Conservation (phyloP, 2,329 filamentous ascomycete species). For the Aspergillus tamarii region DNA sequence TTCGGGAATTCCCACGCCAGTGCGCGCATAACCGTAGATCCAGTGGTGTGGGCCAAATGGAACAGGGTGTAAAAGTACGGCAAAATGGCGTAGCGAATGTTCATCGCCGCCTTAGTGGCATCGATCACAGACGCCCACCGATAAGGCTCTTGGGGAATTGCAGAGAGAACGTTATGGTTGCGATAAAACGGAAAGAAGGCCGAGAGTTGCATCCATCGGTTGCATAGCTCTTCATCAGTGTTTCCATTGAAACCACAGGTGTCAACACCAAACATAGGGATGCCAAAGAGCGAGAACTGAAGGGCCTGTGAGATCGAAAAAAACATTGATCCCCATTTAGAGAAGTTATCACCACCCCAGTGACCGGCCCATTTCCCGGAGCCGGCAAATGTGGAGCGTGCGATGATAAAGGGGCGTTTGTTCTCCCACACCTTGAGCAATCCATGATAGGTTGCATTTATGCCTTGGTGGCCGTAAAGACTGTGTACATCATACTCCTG, state of each 20-base stretch:
- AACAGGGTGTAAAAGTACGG: constrained; percentile 79
- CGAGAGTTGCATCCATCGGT: constrained; percentile 72
- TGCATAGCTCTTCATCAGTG: constrained; percentile 69
- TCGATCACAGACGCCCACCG: constrained; percentile 67
- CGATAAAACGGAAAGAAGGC: constrained; percentile 80
- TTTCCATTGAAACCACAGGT: constrained; percentile 73
- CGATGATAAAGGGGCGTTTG: constrained; percentile 82
- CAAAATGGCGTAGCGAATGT: constrained; percentile 70
- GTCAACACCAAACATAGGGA: constrained; percentile 76
- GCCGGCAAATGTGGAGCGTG: constrained; percentile 78
- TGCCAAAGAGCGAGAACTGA: constrained; percentile 72
- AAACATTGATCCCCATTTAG: constrained; percentile 73
- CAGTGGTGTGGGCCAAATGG: constrained; percentile 66
- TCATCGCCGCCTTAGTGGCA: constrained; percentile 68
- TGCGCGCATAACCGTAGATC: constrained; percentile 72
- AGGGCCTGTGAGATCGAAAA: constrained; percentile 78
- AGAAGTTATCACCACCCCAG: constrained; percentile 78
- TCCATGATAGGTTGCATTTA: constrained; percentile 75
- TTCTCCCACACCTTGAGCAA: constrained; percentile 65
- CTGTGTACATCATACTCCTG: constrained; percentile 85
- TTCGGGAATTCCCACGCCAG: constrained; percentile 75
- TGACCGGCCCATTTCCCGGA: constrained; percentile 76
- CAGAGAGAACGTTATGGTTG: constrained; percentile 70
- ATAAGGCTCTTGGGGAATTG: constrained; percentile 71
- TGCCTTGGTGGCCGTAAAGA: constrained; percentile 73